Percentiles rank a stretch among this genome's conserved stretches.
These are phyloP conservation scores for Didymella sp. DNA, from an alignment of 2,329 filamentous ascomycete species.

Conservation along the genomic window DNA sequence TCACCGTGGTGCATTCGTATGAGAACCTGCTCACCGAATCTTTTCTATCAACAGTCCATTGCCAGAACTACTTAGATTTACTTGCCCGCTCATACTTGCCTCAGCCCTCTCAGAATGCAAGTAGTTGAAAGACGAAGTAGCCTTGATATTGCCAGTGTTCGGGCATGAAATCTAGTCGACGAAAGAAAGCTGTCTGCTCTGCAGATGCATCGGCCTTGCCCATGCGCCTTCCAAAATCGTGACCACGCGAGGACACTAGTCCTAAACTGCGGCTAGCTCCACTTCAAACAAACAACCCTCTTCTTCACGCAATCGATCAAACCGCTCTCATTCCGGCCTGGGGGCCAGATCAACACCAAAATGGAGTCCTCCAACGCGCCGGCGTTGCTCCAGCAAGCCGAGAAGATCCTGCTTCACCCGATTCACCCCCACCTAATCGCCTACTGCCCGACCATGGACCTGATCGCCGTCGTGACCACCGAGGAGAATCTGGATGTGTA, in stretches of 20 bases:
- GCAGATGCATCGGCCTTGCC: background rate
- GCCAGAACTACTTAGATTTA: too few species aligned
- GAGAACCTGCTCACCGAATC: too few species aligned
- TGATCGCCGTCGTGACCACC: conserved; percentile 75
- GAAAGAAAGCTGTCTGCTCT: too few species aligned
- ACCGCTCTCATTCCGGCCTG: background rate
- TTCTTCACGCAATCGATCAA: background rate
- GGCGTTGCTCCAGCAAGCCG: conserved; percentile 48
- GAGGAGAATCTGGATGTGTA: conserved; percentile 76
- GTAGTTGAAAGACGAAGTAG: too few species aligned
- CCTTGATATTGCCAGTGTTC: too few species aligned
- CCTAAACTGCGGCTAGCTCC: conserved; percentile 2
- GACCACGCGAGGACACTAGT: conserved; percentile 15
- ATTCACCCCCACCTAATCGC: conserved; percentile 67
- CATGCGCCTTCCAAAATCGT: background rate
- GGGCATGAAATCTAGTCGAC: too few species aligned
- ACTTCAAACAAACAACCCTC: conserved; percentile 9
- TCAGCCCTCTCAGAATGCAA: too few species aligned
- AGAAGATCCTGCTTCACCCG: conserved; percentile 54
- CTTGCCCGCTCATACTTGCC: too few species aligned
- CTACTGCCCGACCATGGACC: conserved; percentile 84
- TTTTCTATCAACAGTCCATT: too few species aligned
- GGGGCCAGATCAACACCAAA: conserved; percentile 1
- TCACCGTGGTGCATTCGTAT: too few species aligned
- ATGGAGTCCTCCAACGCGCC: conserved; percentile 14